Evolutionary conservation across 257 asterid species (phyloP).

Genomic region (Coffea eugenioides): DNA sequence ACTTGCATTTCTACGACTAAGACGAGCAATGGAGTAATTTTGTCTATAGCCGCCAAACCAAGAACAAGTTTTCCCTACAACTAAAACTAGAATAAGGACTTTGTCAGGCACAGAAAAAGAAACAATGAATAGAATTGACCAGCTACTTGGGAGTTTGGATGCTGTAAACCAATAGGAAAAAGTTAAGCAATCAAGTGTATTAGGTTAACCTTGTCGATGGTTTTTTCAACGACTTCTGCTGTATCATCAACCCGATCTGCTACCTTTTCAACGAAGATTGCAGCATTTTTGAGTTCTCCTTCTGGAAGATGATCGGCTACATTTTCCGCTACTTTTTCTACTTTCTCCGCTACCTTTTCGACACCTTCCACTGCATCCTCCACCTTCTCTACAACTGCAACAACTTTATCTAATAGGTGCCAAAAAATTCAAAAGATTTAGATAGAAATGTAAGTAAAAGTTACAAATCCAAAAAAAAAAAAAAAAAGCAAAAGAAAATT

Average conservation of each 20-base stretch:
- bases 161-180: background rate
- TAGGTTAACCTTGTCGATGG: slow-evolving; percentile 31
- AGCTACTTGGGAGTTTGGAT: background rate
- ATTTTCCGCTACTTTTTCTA: slow-evolving; percentile 30
- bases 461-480: background rate
- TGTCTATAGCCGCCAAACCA: background rate
- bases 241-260: slow-evolving; percentile 23
- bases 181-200: background rate
- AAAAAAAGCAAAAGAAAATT: background rate
- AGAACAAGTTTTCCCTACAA: background rate
- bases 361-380: slow-evolving; percentile 22
- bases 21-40: background rate
- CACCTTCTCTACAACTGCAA: slow-evolving; percentile 10
- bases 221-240: slow-evolving; percentile 19
- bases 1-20: background rate
- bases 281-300: slow-evolving; percentile 16
- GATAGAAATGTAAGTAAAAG: too few relatives aligned
- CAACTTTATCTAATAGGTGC: slow-evolving; percentile 17
- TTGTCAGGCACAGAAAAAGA: background rate
- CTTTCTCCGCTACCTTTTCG: slow-evolving; percentile 31
- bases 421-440: background rate
- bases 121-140: background rate
- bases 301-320: slow-evolving; percentile 25
- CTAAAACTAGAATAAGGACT: background rate
- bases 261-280: slow-evolving; percentile 15